Percentiles rank a stretch among this genome's conserved stretches.
Conservation (phyloP, 805 yeast species). For the Zygosaccharomyces kombuchaensis region DNA sequence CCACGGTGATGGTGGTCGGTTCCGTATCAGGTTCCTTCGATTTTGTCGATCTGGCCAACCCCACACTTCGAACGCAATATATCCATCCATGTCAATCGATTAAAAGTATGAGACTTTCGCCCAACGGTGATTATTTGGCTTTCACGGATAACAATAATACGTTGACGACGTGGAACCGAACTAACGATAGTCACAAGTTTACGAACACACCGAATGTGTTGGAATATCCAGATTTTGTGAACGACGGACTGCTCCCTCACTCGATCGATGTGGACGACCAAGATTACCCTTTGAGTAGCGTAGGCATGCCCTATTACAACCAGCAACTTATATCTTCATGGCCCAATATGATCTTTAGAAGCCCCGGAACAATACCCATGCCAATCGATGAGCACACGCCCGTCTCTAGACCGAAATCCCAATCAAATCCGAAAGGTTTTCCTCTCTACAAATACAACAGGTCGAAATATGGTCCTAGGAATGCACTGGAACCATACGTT, state of each 20-base stretch:
- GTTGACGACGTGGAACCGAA: conserved; percentile 37
- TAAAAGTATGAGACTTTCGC: conserved; percentile 34
- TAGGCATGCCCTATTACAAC: conserved; percentile 86
- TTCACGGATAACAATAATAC: conserved; percentile 61
- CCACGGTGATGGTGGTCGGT: conserved; percentile 69
- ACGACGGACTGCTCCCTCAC: conserved; percentile 32
- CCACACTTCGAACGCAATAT: conserved; percentile 41
- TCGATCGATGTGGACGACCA: conserved; percentile 40
- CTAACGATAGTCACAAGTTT: conserved; percentile 19
- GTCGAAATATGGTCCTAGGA: conserved; percentile 53
- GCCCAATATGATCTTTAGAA: conserved; percentile 61
- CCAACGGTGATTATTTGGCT: conserved; percentile 71
- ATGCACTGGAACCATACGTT: conserved; percentile 43
- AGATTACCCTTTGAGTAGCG: conserved; percentile 54
- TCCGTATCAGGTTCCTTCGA: conserved; percentile 80
- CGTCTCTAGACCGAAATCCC: conserved; percentile 13
- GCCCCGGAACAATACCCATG: conserved; percentile 56
- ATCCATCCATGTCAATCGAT: conserved; percentile 37
- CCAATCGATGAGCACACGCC: conserved; percentile 44
- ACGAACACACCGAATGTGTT: conserved; percentile 40
- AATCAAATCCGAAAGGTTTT: conserved; percentile 26
- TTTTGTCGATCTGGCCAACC: conserved; percentile 77
- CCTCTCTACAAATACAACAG: conserved; percentile 51
- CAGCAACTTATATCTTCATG: conserved; percentile 75
- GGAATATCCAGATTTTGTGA: conserved; percentile 50